Conservation (phyloP, 352 stramenopile species). For the Globisporangium echinulatum region DNA sequence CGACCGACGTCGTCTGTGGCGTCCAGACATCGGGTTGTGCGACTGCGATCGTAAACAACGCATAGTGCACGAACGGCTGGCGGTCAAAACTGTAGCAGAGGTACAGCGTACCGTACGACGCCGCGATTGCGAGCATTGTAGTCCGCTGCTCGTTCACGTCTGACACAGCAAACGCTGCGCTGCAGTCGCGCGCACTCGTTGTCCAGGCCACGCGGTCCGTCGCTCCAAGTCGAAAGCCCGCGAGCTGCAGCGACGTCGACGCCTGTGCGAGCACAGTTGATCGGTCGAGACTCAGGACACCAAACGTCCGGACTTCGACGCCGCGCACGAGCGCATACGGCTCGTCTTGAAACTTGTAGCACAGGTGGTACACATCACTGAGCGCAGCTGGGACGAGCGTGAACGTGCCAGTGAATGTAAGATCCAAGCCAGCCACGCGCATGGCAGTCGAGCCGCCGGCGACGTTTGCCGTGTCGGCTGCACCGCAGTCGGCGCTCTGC, state of each 20-base stretch:
- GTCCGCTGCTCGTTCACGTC: constrained; percentile 26
- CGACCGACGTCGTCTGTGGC: constrained; percentile 36
- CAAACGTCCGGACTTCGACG: constrained; percentile 39
- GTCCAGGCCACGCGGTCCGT: constrained; percentile 53
- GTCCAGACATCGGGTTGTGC: constrained; percentile 49
- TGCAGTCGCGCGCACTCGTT: constrained; percentile 30
- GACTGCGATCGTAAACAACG: constrained; percentile 22
- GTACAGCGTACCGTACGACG: constrained; percentile 27
- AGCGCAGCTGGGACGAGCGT: constrained; percentile 26
- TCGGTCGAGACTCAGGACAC: constrained; percentile 34
- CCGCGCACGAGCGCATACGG: constrained; percentile 42
- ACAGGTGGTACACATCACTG: constrained; percentile 52
- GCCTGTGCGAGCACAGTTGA: constrained; percentile 35
- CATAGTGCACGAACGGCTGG: constrained; percentile 52
- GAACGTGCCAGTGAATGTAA: constrained; percentile 36
- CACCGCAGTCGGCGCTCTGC: constrained; percentile 41
- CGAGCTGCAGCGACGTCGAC: constrained; percentile 36
- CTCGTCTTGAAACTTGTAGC: constrained; percentile 68
- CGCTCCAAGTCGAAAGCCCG: constrained; percentile 39
- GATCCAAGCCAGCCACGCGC: constrained; percentile 16
- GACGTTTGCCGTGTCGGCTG: constrained; percentile 22
- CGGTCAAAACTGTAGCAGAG: constrained; percentile 64
- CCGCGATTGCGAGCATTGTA: constrained; percentile 21
- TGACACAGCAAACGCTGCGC: constrained; percentile 18
- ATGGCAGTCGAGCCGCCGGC: constrained; percentile 29